Evolutionary conservation across 441 rosid genomes (phyloP), one percentile per base, ranked within the genome.

Genomic region (Bruguiera hainesii): DNA sequence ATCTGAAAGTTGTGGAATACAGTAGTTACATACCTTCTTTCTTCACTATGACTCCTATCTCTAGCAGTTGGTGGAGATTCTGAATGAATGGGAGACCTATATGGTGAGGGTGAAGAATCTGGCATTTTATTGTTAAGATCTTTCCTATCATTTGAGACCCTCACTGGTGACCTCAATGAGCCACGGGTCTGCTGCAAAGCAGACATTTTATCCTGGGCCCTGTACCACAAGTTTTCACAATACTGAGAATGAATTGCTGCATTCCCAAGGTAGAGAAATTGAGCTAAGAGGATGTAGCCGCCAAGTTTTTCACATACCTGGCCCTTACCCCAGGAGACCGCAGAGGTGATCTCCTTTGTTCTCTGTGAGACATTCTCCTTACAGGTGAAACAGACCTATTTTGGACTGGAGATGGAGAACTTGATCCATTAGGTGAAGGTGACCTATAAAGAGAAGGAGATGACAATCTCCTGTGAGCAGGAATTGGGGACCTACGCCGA

Each of bases 301-400:
- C 8, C 6, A 6, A 67, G 21, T 9, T 30, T 53, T 46, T 21
- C 26, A 18, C 64, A 67, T 79, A 93, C 98, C 89, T 77, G 53
- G 67, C 67, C 79, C 77, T 79, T 75, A 70, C 89, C 71, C 74
- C 74, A 23, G 77, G 77, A 80, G 82, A 80, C 51, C 69, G 82
- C 37, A 52, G 62, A 50, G 84, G 83, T 31, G 87, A 83, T 56
- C 79, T 68, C 68, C 58, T 72, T 62, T 52, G 50, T 19, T 71
- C 81, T 67, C 71, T 73, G 31, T 70, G 66, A 33, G 79, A 77
- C 18, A 13, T 42, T 64, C 78, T 80, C 71, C 71, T 79, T 50
- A 46, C 66, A 7, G 83, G 79, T 56, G 85, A 83, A 42, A 13
- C 48, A 42, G 79, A 73, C 74, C 78, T 83, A 60, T 61, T 77